Percentiles rank a stretch among this genome's conserved stretches.
Evolutionary conservation across 2,329 filamentous ascomycete genomes (phyloP).

Genomic region (Alternaria sp.): DNA sequence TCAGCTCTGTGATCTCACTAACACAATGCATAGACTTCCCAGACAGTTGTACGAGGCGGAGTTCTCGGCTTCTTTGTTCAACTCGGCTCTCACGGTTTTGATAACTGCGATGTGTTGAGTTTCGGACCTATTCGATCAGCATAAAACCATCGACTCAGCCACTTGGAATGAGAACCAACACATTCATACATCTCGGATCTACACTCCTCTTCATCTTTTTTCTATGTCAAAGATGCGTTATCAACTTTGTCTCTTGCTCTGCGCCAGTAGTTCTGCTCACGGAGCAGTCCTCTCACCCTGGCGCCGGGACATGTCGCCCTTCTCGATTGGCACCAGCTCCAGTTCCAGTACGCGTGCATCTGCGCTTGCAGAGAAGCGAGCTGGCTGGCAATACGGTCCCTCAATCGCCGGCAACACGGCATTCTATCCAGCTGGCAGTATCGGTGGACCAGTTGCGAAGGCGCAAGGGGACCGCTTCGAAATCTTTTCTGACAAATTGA

Average conservation of each 20-base stretch:
- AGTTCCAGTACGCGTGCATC: neutral
- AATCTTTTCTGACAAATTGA: neutral
- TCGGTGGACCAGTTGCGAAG: neutral
- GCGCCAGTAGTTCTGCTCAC: neutral
- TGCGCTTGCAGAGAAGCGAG: conserved; percentile 1
- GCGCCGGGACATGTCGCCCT: neutral
- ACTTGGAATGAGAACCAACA: neutral
- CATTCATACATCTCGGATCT: neutral
- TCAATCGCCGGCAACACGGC: conserved; percentile 1
- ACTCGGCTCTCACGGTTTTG: neutral
- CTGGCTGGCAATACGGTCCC: neutral
- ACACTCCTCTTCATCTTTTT: neutral
- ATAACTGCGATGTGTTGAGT: neutral
- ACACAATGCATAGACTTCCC: neutral
- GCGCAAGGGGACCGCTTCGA: neutral
- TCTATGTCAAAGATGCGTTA: neutral
- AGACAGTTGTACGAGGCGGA: neutral
- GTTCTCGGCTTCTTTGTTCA: neutral
- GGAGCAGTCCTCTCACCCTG: neutral
- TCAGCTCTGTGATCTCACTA: neutral
- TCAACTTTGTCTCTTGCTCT: neutral
- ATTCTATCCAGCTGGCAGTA: neutral
- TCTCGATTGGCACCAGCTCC: neutral
- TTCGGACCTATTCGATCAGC: neutral
- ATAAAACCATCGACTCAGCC: neutral